Base-by-base conservation (phyloP, 768 basidiomycete species). In the Lentinus tigrinus region DNA sequence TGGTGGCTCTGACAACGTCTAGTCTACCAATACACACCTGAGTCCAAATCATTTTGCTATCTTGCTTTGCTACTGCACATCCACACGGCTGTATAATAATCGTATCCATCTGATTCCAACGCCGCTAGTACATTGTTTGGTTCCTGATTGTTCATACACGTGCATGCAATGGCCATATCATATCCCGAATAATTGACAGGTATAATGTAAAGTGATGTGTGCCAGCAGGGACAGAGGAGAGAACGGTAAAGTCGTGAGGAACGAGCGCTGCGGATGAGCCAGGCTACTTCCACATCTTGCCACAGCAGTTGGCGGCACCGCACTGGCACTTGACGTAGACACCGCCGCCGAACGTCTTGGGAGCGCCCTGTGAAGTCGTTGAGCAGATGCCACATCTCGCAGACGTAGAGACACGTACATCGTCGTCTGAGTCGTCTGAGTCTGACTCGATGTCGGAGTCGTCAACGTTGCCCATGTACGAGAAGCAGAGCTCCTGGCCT, bases 401-500 rank as follows among this genome's bases (percentile, higher is more conserved):
- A 21, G 21, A 23, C 2, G 21, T 11, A 26, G 14, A 3, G 21
- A 46, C 13, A 26, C 43, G 24, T 46, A 46, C 58, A 21, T 54
- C 58, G 5, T 43, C 42, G 31, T 19, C 43, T 26, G 60, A 39
- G n/a, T 47, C 38, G 16, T 50, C 53, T 7, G 51, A 26, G 17
- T 60, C 50, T 16, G 24, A 31, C 19, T 64, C 64, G 36, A 11
- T 7, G 31, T 11, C 11, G 11, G 31, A 31, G 6, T 67, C 66
- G 8, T 78, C 71, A 52, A 77, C 80, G 0, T 69, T 64, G 1
- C 91, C 91, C 47, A 69, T 73, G 69, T 94, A 94, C 13, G 83
- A 86, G 68, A 94, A 93, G 60, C 84, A 88, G 8, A 94, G 77
- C 63, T 94, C 91, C 59, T 92, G 85, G 46, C 77, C 76, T 0